phyloP scores from a whole-genome alignment of 257 asterid genomes.

The Vinca minor region DNA sequence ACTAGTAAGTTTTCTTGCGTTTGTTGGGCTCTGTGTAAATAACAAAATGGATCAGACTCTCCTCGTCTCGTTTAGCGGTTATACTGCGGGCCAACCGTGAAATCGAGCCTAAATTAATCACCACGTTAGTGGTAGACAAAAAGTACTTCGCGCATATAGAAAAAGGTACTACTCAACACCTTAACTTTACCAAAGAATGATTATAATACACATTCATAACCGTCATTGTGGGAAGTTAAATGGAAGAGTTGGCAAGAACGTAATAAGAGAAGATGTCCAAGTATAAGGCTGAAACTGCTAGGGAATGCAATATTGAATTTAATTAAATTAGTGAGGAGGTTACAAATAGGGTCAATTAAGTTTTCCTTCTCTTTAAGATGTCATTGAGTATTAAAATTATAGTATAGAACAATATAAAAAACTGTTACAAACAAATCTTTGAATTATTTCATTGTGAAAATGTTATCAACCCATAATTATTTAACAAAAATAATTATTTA shows the following conservation, averaged over 20 bases:
- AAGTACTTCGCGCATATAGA: too few species aligned
- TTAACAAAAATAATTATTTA: neutral
- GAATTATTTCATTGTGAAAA: neutral
- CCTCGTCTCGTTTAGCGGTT: too few species aligned
- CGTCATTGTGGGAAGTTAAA: neutral
- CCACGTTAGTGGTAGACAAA: too few species aligned
- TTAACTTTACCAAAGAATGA: too few species aligned
- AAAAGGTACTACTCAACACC: too few species aligned
- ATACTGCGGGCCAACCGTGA: too few species aligned
- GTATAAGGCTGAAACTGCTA: neutral
- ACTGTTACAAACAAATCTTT: neutral
- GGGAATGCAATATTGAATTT: neutral
- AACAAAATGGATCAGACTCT: too few species aligned
- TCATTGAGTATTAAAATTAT: constrained; percentile 11
- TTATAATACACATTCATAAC: neutral
- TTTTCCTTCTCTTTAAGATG: constrained; percentile 15
- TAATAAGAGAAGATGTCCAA: constrained; percentile 10
- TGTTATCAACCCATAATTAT: neutral
- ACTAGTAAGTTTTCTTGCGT: too few species aligned
- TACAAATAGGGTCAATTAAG: constrained; percentile 16
- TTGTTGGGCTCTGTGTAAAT: too few species aligned
- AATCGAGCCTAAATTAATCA: too few species aligned
- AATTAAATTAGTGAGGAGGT: constrained; percentile 11
- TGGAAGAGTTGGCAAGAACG: neutral
- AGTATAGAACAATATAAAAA: neutral